Evolutionary conservation across 2,329 filamentous ascomycete species (phyloP).

Genomic region (Colletotrichum lupini): DNA sequence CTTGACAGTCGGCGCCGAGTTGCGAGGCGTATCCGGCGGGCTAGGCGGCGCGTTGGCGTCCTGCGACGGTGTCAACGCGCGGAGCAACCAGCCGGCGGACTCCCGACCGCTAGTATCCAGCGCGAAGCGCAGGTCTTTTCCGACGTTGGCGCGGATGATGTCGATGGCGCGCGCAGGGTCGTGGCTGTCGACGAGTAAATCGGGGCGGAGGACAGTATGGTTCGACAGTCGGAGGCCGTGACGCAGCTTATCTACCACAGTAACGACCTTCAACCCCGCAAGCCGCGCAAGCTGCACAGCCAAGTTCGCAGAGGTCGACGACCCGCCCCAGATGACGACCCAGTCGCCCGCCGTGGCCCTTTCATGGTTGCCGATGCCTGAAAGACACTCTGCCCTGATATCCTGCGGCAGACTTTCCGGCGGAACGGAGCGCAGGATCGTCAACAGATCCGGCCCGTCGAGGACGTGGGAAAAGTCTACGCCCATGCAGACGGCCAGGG

Average conservation of each 20-base stretch:
- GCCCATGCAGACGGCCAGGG: conserved; percentile 76
- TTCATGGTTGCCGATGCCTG: conserved; percentile 62
- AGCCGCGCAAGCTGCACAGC: conserved; percentile 76
- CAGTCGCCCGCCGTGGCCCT: conserved; percentile 72
- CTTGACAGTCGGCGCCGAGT: conserved; percentile 42
- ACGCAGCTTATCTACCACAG: conserved; percentile 73
- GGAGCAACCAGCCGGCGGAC: conserved; percentile 67
- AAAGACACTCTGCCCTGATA: conserved; percentile 71
- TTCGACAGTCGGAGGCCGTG: conserved; percentile 70
- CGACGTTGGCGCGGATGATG: conserved; percentile 70
- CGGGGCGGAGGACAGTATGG: conserved; percentile 57
- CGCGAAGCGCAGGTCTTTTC: conserved; percentile 70
- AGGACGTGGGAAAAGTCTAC: conserved; percentile 67
- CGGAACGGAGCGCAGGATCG: conserved; percentile 59
- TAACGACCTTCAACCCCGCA: conserved; percentile 72
- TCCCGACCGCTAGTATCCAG: conserved; percentile 76
- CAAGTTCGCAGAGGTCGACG: conserved; percentile 76
- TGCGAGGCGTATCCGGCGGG: conserved; percentile 51
- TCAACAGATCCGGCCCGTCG: conserved; percentile 68
- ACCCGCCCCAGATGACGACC: conserved; percentile 81
- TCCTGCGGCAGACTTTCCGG: conserved; percentile 66
- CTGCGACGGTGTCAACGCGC: conserved; percentile 54
- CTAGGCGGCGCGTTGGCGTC: conserved; percentile 43
- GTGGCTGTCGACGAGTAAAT: conserved; percentile 76
- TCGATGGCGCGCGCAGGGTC: conserved; percentile 73